Evolutionary conservation across 345 rosid species (phyloP).

Genomic region (Ricinus communis): DNA sequence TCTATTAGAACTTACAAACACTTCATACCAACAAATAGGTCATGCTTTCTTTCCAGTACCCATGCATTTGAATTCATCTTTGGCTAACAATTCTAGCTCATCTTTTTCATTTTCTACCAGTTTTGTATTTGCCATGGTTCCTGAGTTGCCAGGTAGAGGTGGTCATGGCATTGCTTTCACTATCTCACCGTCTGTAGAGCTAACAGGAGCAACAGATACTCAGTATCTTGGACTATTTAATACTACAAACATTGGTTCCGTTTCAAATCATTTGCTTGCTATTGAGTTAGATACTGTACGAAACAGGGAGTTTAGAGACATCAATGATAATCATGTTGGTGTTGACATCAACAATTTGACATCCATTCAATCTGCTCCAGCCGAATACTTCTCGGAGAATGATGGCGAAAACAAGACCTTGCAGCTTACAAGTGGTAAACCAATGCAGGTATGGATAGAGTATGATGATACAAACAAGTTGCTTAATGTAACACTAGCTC

Average conservation of each 20-base stretch:
- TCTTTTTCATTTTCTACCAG: neutral
- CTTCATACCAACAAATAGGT: neutral
- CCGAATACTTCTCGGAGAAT: slow-evolving; percentile 36
- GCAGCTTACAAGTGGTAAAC: neutral
- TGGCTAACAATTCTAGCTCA: too few species aligned
- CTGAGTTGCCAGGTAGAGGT: neutral
- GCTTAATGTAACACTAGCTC: neutral
- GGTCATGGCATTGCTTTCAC: neutral
- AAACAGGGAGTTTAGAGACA: slow-evolving; percentile 37
- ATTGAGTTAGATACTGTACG: slow-evolving; percentile 50
- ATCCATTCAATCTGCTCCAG: slow-evolving; percentile 35
- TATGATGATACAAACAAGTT: neutral
- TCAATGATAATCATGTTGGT: slow-evolving; percentile 55
- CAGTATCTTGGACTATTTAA: neutral
- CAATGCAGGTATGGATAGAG: neutral
- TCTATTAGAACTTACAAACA: neutral
- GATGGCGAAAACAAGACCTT: neutral
- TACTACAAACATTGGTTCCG: neutral
- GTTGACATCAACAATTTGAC: slow-evolving; percentile 45
- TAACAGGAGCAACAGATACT: neutral
- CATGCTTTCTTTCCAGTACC: neutral
- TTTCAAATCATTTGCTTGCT: slow-evolving; percentile 43
- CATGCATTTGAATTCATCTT: neutral
- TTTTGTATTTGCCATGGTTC: neutral
- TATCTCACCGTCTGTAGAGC: neutral